Percentiles rank a stretch among this genome's conserved stretches.
Conservation (phyloP, 2,329 filamentous ascomycete species). For the Thelonectria rubi region DNA sequence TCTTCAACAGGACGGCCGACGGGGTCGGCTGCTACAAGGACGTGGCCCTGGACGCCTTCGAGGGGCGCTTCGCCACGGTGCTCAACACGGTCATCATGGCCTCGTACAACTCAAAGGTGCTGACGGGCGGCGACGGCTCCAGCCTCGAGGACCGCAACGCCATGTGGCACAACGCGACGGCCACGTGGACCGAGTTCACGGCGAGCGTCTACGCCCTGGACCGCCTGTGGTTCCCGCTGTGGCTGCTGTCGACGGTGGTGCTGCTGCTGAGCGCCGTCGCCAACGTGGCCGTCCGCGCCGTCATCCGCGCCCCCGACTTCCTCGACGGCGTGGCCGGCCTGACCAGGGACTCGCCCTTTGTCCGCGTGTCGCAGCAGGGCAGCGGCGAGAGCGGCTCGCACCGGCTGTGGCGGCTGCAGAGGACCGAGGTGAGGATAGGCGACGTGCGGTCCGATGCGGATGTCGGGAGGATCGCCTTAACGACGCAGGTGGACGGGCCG, state of each 20-base stretch:
- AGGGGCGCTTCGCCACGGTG: no score
- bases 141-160: neutral
- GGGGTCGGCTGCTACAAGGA: no score
- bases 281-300: constrained; percentile 3
- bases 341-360: constrained; percentile 16
- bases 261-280: neutral
- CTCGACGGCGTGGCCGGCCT: constrained; percentile 14
- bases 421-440: neutral
- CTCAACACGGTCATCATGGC: no score
- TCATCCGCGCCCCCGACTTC: constrained; percentile 19
- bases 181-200: constrained; percentile 10
- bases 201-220: constrained; percentile 12
- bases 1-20: no score
- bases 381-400: constrained; percentile 11
- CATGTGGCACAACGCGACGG: constrained; percentile 17
- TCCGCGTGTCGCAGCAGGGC: constrained; percentile 4
- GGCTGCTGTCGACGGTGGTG: neutral
- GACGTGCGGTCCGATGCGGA: constrained; percentile 3
- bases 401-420: constrained; percentile 4
- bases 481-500: neutral
- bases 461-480: constrained; percentile 9
- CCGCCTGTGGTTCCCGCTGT: constrained; percentile 12
- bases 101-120: neutral
- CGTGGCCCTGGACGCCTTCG: no score
- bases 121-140: constrained; percentile 1